Base-by-base conservation (phyloP, 805 yeast genomes). In the Saccharomycopsis fodiens region DNA sequence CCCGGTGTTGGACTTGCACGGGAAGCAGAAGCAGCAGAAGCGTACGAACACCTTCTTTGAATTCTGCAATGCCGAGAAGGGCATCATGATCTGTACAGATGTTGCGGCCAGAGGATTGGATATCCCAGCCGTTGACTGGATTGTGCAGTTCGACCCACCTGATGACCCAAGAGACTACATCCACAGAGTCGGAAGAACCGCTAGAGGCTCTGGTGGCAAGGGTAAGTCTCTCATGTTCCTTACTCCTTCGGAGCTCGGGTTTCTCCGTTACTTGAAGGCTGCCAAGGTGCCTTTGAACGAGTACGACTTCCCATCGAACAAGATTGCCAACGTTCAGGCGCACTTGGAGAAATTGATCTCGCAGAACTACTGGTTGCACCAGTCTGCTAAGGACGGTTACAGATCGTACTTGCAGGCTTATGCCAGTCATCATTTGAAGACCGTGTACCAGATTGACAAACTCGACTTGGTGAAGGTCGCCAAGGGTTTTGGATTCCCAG, bases 161-260 rank as follows among this genome's bases (percentile, higher is more conserved):
- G 98, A 93, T 82, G 98, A 93, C 68, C 98, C 98, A 66, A 81
- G 97, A 69, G 97, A 93, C 67, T 93, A 93, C 64, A 93, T 93
- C 56, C 99, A 93, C 69, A 80, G 99, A 66, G 98, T 93, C 31
- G 99, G 99, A 55, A 82, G 99, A 73, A 93, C 99, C 22, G 99
- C 98, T 31, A 82, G 98, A 72, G 95, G 95, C 54, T 77, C 83
- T 10, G 61, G 76, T 41, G 97, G 96, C 47, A 82, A 81, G 61
- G 99, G 99, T 58, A 85, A 82, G 66, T 86, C 96, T 7, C 71
- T 93, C 52, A 89, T 93, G 97, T 93, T 93, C 65, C 73, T 93
- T 62, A 82, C 91, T 6, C 98, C 98, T 37, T 79, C 78, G 36
- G 99, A 93, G 66, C 74, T 93, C 42, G 98, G 98, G 2, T 93